A percentile compares a stretch with the other conserved stretches of the same genome.
phyloP scores from a whole-genome alignment of 202 grass and related monocot species.

The Brachypodium distachyon region DNA sequence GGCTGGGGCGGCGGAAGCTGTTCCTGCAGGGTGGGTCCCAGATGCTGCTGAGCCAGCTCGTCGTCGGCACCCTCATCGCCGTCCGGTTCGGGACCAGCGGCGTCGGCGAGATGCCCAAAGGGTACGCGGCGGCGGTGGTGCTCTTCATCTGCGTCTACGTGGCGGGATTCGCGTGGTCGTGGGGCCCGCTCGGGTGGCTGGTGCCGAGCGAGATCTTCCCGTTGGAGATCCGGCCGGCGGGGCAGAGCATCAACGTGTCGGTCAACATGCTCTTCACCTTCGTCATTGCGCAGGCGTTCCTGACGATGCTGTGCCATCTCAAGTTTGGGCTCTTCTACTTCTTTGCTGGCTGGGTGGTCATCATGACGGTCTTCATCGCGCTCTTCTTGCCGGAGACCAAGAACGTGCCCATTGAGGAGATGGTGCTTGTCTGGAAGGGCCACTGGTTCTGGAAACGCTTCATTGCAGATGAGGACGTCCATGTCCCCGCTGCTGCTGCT shows the following conservation, averaged over 20 bases:
- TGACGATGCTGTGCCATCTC: slow-evolving; percentile 77
- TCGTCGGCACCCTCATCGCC: slow-evolving; percentile 57
- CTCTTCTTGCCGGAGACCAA: slow-evolving; percentile 66
- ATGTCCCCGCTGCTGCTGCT: slow-evolving; percentile 19
- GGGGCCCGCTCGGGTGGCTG: slow-evolving; percentile 74
- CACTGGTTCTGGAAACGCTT: slow-evolving; percentile 80
- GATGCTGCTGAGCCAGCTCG: slow-evolving; percentile 61
- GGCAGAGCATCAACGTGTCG: slow-evolving; percentile 70
- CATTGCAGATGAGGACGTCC: slow-evolving; percentile 42
- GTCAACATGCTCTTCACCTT: slow-evolving; percentile 96
- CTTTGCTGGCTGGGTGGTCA: slow-evolving; percentile 53
- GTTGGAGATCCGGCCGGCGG: slow-evolving; percentile 58
- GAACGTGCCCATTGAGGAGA: slow-evolving; percentile 77
- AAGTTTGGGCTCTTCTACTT: slow-evolving; percentile 88
- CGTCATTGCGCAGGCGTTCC: slow-evolving; percentile 67
- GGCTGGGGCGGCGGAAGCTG: slow-evolving; percentile 38
- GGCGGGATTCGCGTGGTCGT: slow-evolving; percentile 62
- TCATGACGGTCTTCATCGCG: slow-evolving; percentile 67
- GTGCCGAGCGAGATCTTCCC: slow-evolving; percentile 81
- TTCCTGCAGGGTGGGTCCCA: slow-evolving; percentile 71
- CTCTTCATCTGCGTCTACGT: slow-evolving; percentile 76
- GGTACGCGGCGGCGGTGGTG: slow-evolving; percentile 48
- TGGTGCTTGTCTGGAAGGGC: slow-evolving; percentile 52
- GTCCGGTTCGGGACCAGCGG: slow-evolving; percentile 53
- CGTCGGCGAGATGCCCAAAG: slow-evolving; percentile 33